Evolutionary conservation across 164 flowering plant species (phyloP).

Genomic region (Pachysandra terminalis): DNA sequence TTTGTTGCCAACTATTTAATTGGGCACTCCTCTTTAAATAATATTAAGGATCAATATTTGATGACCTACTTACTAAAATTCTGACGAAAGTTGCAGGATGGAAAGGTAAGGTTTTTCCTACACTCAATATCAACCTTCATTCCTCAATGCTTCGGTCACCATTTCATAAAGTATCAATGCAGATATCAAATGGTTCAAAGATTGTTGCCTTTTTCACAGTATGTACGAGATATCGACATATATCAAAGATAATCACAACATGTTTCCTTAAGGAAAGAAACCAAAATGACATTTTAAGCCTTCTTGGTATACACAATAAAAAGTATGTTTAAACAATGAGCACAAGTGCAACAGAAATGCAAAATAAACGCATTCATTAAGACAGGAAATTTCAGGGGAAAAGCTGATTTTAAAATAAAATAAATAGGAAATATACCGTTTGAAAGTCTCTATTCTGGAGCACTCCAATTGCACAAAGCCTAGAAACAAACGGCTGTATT

Average conservation of each 20-base stretch:
- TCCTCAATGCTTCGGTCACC: no score
- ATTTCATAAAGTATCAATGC: no score
- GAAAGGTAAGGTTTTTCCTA: no score
- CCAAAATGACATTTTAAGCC: neutral
- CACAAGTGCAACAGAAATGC: neutral
- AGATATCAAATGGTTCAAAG: no score
- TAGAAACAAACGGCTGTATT: conserved; percentile 47
- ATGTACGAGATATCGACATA: neutral
- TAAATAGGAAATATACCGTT: conserved; percentile 42
- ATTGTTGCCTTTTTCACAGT: neutral
- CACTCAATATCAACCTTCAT: no score
- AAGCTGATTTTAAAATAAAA: neutral
- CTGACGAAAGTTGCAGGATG: no score
- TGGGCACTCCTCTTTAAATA: no score
- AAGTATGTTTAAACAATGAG: neutral
- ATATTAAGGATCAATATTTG: no score
- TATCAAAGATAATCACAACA: neutral
- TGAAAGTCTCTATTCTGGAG: conserved; percentile 55
- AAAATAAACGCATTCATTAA: neutral
- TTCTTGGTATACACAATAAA: no score
- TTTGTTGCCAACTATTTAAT: no score
- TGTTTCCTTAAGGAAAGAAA: neutral
- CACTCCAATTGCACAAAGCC: conserved; percentile 57
- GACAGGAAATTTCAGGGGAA: neutral
- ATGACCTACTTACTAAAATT: no score